phyloP scores from a whole-genome alignment of 2,329 filamentous ascomycete species.

The Diplodia corticola region DNA sequence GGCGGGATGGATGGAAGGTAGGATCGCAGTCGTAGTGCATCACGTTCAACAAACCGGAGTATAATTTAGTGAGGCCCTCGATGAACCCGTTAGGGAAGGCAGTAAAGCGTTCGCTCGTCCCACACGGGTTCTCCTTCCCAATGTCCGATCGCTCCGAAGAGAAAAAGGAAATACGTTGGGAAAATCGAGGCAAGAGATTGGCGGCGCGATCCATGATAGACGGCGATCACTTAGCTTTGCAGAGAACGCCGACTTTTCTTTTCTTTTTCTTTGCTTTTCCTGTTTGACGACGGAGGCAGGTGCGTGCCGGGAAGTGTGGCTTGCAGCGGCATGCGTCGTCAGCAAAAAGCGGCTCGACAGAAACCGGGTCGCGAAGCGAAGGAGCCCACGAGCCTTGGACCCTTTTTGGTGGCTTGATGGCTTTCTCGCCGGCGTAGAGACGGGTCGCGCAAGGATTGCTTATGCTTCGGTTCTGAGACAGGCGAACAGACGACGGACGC shows the following conservation, averaged over 20 bases:
- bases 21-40: background rate
- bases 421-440: background rate
- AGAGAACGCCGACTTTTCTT: background rate
- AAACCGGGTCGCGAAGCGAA: background rate
- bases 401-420: background rate
- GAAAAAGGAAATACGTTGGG: background rate
- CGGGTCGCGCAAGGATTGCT: background rate
- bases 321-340: slow-evolving; percentile 10
- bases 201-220: background rate
- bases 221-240: background rate
- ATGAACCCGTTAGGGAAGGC: background rate
- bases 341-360: background rate
- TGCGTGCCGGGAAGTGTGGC: background rate
- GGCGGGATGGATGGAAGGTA: background rate
- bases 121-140: background rate
- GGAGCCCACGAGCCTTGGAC: background rate
- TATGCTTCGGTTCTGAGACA: background rate
- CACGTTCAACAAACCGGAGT: background rate
- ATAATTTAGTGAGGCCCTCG: background rate
- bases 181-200: background rate
- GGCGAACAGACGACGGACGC: background rate
- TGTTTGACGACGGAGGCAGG: background rate
- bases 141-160: background rate
- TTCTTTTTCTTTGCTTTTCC: background rate
- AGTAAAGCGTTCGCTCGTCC: background rate